Conservation (phyloP, 805 yeast genomes). For the Myxozyma sirexii region DNA sequence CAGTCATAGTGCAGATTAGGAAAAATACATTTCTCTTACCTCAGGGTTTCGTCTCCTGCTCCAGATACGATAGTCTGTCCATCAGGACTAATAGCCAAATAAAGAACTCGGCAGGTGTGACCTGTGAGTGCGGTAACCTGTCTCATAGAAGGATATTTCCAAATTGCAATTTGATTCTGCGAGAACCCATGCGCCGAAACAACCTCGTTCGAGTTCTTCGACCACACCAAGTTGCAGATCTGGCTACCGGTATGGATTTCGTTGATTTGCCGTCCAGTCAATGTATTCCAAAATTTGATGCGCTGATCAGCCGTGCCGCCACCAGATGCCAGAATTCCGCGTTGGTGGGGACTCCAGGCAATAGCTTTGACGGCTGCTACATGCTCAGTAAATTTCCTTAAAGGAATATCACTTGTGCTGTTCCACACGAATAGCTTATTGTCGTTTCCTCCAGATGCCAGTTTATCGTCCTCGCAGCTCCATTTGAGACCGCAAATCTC, state of each 20-base stretch:
- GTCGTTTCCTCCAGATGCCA: conserved; percentile 96
- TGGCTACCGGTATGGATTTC: conserved; percentile 96
- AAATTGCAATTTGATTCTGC: conserved; percentile 83
- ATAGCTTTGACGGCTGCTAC: conserved; percentile 95
- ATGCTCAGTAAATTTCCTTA: conserved; percentile 77
- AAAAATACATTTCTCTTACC: conserved; percentile 42
- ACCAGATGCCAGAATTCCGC: conserved; percentile 91
- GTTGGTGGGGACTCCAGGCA: conserved; percentile 96
- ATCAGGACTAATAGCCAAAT: conserved; percentile 88
- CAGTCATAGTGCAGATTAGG: not conserved
- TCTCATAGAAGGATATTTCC: conserved; percentile 93
- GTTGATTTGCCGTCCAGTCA: conserved; percentile 69
- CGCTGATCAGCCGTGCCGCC: conserved; percentile 95
- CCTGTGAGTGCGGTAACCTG: conserved; percentile 94
- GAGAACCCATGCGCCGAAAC: conserved; percentile 96
- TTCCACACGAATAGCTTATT: conserved; percentile 87
- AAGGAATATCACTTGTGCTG: conserved; percentile 66
- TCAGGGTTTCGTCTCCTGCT: conserved; percentile 94
- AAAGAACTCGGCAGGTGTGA: conserved; percentile 88
- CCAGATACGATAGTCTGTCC: conserved; percentile 97
- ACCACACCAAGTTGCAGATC: conserved; percentile 93
- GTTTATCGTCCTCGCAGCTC: conserved; percentile 86
- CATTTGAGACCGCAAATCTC: conserved; percentile 96
- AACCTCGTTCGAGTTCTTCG: conserved; percentile 84
- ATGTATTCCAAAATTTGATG: conserved; percentile 89